A percentile compares a stretch with the other conserved stretches of the same genome.
Conservation (phyloP, 176 grass and related monocot genomes). For the Musa itinerans region DNA sequence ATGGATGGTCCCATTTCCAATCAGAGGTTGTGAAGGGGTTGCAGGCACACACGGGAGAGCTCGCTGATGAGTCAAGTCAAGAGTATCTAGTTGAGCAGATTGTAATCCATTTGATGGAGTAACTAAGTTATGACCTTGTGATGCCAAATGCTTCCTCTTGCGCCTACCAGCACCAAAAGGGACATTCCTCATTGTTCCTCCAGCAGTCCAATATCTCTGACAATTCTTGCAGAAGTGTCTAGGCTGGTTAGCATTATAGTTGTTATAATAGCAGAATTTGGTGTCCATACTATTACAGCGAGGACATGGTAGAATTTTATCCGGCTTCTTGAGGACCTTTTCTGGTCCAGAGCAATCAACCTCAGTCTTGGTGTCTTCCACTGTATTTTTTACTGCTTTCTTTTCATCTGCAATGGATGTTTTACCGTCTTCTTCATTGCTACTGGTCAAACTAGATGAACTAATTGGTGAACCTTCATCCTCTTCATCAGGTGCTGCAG, state of each 20-base stretch:
- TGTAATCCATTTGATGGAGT: conserved; percentile 46
- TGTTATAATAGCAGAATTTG: conserved; percentile 90
- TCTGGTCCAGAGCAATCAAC: conserved; percentile 41
- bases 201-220: conserved; percentile 83
- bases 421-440: conserved; percentile 21
- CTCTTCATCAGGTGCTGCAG: conserved; percentile 14
- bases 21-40: conserved; percentile 17
- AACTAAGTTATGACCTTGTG: conserved; percentile 46
- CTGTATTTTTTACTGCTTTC: conserved; percentile 26
- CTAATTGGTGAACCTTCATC: conserved; percentile 19
- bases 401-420: conserved; percentile 32
- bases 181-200: conserved; percentile 74
- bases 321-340: conserved; percentile 69
- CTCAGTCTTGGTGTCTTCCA: conserved; percentile 32
- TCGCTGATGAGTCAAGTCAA: conserved; percentile 32
- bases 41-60: conserved; percentile 31
- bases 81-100: conserved; percentile 30
- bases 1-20: conserved; percentile 39
- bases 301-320: conserved; percentile 74
- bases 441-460: conserved; percentile 23
- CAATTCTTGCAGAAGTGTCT: conserved; percentile 87
- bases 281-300: conserved; percentile 85
- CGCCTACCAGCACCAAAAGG: conserved; percentile 75
- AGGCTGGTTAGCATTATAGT: conserved; percentile 72
- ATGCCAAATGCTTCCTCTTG: conserved; percentile 52